Base-by-base conservation (phyloP, 441 rosid species). In the Euphorbia schlechtendalii region DNA sequence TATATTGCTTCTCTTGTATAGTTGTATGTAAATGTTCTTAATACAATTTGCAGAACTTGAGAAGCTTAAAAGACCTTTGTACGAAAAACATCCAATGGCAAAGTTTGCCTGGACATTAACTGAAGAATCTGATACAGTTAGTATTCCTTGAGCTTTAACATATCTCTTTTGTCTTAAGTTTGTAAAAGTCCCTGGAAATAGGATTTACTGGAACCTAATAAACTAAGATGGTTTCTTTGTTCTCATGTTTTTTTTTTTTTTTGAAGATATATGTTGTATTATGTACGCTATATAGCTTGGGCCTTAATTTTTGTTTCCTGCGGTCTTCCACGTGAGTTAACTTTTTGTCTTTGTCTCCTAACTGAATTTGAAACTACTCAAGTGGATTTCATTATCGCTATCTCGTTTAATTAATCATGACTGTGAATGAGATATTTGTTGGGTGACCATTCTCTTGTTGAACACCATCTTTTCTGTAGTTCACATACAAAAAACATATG, bases 41-140 rank as follows among this genome's bases (percentile, higher is more conserved):
- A 61, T 60, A 64, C 68, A 64, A 59, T 69, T 66, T 78, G 81
- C 84, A 94, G 99, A 84, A 62, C 89, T 95, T 77, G 90, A 95
- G 70, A 85, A 86, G 85, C 80, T 86, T 65, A 82, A 82, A 77
- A 85, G 93, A 69, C 98, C 99, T 49, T 70, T 95, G 69, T 95
- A 95, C 75, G 91, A 84, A 69, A 95, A 88, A 78, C 99, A 92
- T 84, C 97, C 96, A 41, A 91, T 91, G 98, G 72, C 80, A 58
- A 86, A 89, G 74, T 92, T 84, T 86, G 82, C 98, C 52, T 95
- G 96, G 99, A 92, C 95, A 13, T 66, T 81, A 52, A 86, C 90
- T 3, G 96, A 92, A 68, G 97, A 95, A 67, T 81, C 84, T 59
- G 97, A 95, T 78, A 91, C 83, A 74, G 98, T 95, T 74, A 72